These are phyloP conservation scores for Pistacia integerrima DNA, from an alignment of 345 rosid genomes.

Conservation along the genomic window DNA sequence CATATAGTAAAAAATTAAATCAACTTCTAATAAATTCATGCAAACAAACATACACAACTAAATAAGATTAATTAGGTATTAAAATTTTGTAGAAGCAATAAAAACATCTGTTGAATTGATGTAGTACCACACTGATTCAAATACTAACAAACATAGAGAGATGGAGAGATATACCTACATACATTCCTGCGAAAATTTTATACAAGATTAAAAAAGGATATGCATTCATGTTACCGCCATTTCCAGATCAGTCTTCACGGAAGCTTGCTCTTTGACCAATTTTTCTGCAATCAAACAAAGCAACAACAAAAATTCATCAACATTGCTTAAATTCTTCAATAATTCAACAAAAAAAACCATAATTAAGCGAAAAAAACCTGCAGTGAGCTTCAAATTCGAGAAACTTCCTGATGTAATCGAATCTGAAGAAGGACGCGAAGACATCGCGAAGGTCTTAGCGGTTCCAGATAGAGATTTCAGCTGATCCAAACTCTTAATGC, in stretches of 20 bases:
- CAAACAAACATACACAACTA: neutral
- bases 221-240: conserved; percentile 59
- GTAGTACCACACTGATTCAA: neutral
- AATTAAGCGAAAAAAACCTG: conserved; percentile 47
- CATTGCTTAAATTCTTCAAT: neutral
- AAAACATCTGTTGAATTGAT: neutral
- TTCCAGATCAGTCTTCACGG: conserved; percentile 82
- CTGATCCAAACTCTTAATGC: conserved; percentile 70
- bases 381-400: conserved; percentile 77
- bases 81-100: neutral
- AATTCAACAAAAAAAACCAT: neutral
- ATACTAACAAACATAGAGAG: neutral
- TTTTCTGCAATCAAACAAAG: conserved; percentile 57
- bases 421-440: conserved; percentile 56
- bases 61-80: neutral
- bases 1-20: neutral
- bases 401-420: conserved; percentile 65
- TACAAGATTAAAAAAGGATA: conserved; percentile 9
- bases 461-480: conserved; percentile 50
- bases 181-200: neutral
- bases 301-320: conserved; percentile 29
- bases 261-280: conserved; percentile 86
- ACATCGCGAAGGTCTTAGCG: conserved; percentile 52
- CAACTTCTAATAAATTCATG: conserved; percentile 1
- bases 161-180: conserved; percentile 1